Evolutionary conservation across 2,329 filamentous ascomycete species (phyloP), one percentile per base, ranked within the genome.

Genomic region (Thelonectria rubi): DNA sequence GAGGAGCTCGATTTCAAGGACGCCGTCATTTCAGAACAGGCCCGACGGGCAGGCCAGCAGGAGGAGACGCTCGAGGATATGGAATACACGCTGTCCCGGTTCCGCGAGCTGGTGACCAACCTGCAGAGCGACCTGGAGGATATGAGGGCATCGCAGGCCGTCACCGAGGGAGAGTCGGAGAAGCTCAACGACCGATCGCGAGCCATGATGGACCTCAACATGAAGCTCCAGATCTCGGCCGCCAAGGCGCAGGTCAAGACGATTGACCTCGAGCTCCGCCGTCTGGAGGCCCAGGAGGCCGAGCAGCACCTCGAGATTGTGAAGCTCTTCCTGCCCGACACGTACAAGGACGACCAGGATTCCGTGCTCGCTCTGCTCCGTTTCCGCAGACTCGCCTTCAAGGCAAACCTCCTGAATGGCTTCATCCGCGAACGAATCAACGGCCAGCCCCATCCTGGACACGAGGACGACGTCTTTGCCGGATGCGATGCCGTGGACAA

Each of bases 191-290:
- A 87, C 70, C 91, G 93, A 64, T 97, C 94, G 46, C 88, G 93
- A 65, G 93, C 94, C 55, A 97, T 99, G 90, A 91, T 97, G 87
- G 94, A 99, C 72, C 85, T 99, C 47, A 98, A 98, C 77, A 87
- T 94, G 85, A 96, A 97, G 78, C 85, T 99, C 45, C 94, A 97
- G 73, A 86, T 91, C 58, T 96, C 93, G 12, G 93, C 93, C 11
- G 87, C 93, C 42, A 97, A 97, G 80, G 91, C 94, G 3, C 94
- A 97, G 75, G 89, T 92, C 72, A 98, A 97, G 80, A 93, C 93
- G 0, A 97, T 99, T 64, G 94, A 97, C 68, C 83, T 97, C 30
- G 94, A 98, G 75, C 81, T 98, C 59, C 87, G 91, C 55, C 90
- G 91, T 58, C 86, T 98, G 73, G 93, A 97, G 70, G 93, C 94